These are phyloP conservation scores for Alisma plantagoaquatica DNA, from an alignment of 106 monocot genomes.

Conservation along the genomic window DNA sequence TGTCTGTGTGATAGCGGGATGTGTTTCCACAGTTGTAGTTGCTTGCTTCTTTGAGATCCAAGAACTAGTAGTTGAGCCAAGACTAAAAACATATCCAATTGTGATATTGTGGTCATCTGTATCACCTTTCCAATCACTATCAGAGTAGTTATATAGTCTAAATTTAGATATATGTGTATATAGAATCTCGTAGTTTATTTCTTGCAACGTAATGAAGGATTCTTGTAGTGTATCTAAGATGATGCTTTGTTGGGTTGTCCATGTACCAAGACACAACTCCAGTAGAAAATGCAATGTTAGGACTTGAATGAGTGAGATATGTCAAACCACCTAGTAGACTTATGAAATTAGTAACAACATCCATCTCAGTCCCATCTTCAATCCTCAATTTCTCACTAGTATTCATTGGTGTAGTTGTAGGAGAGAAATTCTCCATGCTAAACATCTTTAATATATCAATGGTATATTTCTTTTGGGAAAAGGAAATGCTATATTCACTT, in stretches of 20 bases:
- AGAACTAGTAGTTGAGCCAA: slow-evolving; percentile 6
- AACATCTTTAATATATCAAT: background rate
- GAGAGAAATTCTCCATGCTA: background rate
- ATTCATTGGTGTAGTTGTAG: slow-evolving; percentile 1
- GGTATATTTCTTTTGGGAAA: slow-evolving; percentile 1
- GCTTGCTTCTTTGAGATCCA: slow-evolving; percentile 25
- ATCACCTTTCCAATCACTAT: too few species aligned
- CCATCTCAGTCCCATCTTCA: background rate
- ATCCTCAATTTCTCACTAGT: background rate
- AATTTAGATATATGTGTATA: too few species aligned
- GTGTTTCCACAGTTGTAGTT: too few species aligned
- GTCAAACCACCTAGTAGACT: background rate
- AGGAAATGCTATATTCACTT: background rate
- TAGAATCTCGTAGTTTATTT: background rate
- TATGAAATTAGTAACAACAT: background rate
- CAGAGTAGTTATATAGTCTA: too few species aligned
- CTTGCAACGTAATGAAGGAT: background rate
- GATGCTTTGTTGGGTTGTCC: background rate
- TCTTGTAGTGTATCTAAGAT: background rate
- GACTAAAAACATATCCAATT: too few species aligned
- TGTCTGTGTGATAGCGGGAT: too few species aligned
- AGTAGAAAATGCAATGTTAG: background rate
- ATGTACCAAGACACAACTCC: background rate
- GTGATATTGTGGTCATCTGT: too few species aligned
- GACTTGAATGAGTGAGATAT: slow-evolving; percentile 3